Conservation (phyloP, 2,329 filamentous ascomycete species). For the Didymella keratinophila region DNA sequence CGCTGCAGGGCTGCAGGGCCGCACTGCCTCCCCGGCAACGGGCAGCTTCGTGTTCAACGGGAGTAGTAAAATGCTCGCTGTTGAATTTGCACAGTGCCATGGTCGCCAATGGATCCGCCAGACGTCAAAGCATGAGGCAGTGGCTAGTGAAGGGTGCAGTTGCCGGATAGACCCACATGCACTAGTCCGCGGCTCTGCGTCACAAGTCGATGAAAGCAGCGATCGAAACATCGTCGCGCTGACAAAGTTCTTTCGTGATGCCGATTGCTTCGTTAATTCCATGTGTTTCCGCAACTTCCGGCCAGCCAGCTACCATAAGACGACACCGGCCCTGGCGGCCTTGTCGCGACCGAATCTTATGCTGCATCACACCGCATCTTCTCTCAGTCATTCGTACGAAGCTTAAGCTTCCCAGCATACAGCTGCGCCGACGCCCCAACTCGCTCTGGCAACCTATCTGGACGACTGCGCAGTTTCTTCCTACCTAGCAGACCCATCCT, state of each 20-base stretch:
- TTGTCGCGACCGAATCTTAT: conserved; percentile 4
- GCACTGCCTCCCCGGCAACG: conserved; percentile 7
- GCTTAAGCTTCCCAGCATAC: conserved; percentile 1
- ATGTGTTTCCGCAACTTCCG: conserved; percentile 38
- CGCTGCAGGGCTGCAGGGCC: conserved; percentile 14
- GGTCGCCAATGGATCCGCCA: conserved; percentile 3
- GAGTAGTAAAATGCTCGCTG: background rate
- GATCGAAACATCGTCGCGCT: conserved; percentile 34
- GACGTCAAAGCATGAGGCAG: conserved; percentile 1
- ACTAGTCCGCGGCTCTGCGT: conserved; percentile 19
- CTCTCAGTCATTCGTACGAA: conserved; percentile 12
- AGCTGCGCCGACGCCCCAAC: conserved; percentile 6
- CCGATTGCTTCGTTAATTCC: conserved; percentile 12
- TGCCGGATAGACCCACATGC: conserved; percentile 7
- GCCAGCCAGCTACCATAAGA: conserved; percentile 22
- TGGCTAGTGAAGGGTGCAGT: conserved; percentile 2
- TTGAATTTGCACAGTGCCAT: background rate
- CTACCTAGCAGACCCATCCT: conserved; percentile 2
- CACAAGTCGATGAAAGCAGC: conserved; percentile 25
- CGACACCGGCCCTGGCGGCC: conserved; percentile 16
- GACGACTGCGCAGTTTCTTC: background rate
- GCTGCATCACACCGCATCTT: conserved; percentile 1
- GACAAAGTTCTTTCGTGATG: conserved; percentile 39
- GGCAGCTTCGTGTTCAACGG: background rate
- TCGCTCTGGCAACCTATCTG: conserved; percentile 4